These are phyloP conservation scores for Mortierella sp. DNA, from an alignment of 371 early-diverging fungal genomes.

Conservation along the genomic window DNA sequence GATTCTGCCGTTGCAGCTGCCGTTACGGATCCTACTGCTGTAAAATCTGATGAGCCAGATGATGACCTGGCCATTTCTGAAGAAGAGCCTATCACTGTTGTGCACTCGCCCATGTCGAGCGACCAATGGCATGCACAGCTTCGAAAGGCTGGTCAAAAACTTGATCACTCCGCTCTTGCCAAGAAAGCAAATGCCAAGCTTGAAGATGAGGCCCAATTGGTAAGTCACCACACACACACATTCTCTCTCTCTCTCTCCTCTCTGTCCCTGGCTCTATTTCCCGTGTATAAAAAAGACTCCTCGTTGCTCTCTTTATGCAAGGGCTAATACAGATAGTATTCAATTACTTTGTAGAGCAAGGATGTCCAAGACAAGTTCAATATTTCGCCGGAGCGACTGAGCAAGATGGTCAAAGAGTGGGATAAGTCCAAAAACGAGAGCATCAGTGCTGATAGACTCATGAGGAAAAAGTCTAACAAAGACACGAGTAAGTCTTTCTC, in stretches of 20 bases:
- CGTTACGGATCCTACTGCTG: slow-evolving; percentile 12
- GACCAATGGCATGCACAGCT: slow-evolving; percentile 36
- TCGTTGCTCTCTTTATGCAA: too few species aligned
- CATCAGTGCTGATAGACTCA: too few species aligned
- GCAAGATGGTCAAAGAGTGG: slow-evolving; percentile 63
- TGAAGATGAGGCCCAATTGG: slow-evolving; percentile 56
- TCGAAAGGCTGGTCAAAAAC: slow-evolving; percentile 31
- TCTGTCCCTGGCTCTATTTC: too few species aligned
- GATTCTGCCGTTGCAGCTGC: neutral
- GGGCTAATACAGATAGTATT: too few species aligned
- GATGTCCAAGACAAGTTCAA: slow-evolving; percentile 71
- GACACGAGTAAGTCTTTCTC: slow-evolving; percentile 28
- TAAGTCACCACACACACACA: too few species aligned
- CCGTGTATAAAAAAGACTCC: too few species aligned
- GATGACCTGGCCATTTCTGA: slow-evolving; percentile 22
- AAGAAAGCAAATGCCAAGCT: slow-evolving; percentile 23
- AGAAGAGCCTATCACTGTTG: slow-evolving; percentile 22
- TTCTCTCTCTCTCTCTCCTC: too few species aligned
- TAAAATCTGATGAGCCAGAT: neutral
- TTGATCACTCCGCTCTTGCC: neutral
- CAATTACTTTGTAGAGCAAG: too few species aligned
- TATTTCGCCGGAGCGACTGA: slow-evolving; percentile 66
- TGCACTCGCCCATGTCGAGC: slow-evolving; percentile 17
- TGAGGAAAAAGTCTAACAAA: slow-evolving; percentile 5
- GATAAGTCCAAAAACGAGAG: slow-evolving; percentile 53